Evolutionary conservation across 163 green algal genomes (phyloP).

Genomic region (Coccomyxa subellipsoidea): DNA sequence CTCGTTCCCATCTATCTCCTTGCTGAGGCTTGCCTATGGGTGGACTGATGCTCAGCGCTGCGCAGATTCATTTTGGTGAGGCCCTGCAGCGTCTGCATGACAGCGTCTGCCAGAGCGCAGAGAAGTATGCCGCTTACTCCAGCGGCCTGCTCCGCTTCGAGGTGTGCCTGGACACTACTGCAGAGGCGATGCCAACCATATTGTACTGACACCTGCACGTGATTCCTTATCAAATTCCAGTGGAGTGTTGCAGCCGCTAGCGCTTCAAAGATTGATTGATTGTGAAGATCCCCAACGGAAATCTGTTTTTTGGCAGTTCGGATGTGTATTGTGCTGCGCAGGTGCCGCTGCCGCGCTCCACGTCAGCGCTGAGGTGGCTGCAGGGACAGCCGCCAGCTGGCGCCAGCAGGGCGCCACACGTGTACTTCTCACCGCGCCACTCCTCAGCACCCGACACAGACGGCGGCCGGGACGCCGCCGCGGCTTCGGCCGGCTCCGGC

Average conservation of each 20-base stretch:
- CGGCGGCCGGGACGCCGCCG: conserved; percentile 45
- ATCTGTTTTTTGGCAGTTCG: no score
- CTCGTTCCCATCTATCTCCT: neutral
- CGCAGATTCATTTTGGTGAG: conserved; percentile 16
- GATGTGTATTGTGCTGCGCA: no score
- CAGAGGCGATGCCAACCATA: neutral
- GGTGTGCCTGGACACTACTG: neutral
- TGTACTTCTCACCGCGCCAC: conserved; percentile 78
- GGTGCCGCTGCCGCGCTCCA: conserved; percentile 57
- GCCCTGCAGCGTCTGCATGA: neutral
- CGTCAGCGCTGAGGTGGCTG: conserved; percentile 49
- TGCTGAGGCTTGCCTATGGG: neutral
- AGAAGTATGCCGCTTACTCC: conserved; percentile 2
- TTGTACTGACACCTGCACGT: no score
- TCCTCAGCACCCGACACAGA: conserved; percentile 68
- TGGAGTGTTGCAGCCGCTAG: no score
- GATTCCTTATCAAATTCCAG: no score
- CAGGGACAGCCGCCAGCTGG: conserved; percentile 38
- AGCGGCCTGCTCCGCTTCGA: conserved; percentile 23
- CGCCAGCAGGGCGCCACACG: neutral
- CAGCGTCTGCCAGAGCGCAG: neutral
- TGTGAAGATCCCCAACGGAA: no score
- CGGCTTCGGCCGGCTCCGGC: conserved; percentile 37
- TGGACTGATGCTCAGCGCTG: neutral
- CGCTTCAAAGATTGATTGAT: no score